A percentile compares a stretch with the other conserved stretches of the same genome.
Conservation (phyloP, 345 rosid genomes). For the Reutealis trisperma region DNA sequence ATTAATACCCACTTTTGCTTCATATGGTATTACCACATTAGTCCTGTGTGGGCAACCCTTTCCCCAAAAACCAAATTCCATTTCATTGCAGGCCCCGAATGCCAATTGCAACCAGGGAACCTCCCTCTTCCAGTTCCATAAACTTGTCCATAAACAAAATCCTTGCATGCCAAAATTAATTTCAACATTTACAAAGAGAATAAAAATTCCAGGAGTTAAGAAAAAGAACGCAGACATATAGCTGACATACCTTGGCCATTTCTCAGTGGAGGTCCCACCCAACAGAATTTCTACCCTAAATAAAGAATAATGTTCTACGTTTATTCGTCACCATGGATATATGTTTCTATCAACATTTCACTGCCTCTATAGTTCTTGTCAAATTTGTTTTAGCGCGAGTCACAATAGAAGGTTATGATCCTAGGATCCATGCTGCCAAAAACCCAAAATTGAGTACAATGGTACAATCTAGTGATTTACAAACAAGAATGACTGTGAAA, state of each 20-base stretch:
- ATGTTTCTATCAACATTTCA: conserved; percentile 14
- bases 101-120: no score
- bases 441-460: conserved; percentile 22
- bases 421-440: conserved; percentile 15
- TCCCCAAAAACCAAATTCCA: no score
- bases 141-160: neutral
- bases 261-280: neutral
- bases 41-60: no score
- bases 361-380: conserved; percentile 11
- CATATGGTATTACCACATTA: no score
- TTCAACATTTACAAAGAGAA: conserved; percentile 14
- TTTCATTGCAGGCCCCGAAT: no score
- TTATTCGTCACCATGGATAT: conserved; percentile 24
- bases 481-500: conserved; percentile 2
- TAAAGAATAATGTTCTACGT: conserved; percentile 18
- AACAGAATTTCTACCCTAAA: conserved; percentile 8
- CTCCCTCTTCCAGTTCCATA: no score
- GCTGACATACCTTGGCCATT: neutral
- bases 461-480: conserved; percentile 32
- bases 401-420: conserved; percentile 14
- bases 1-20: no score
- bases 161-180: neutral
- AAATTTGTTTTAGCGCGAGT: neutral
- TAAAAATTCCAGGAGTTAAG: neutral
- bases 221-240: neutral